A percentile compares a stretch with the other conserved stretches of the same genome.
phyloP scores from a whole-genome alignment of 2,329 filamentous ascomycete species.

The Hypoxylon sp. region DNA sequence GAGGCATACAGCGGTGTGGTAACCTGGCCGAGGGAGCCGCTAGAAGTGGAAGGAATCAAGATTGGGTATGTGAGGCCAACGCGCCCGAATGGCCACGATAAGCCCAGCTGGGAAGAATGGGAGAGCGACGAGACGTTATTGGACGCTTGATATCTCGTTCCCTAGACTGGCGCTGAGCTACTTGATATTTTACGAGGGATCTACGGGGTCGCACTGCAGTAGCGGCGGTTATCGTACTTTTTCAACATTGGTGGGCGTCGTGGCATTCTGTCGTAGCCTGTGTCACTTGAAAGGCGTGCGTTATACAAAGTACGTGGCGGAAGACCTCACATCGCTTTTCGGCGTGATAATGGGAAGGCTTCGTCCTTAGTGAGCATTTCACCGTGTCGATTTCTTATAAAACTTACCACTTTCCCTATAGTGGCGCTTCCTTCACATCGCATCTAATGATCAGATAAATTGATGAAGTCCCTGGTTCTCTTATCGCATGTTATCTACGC shows the following conservation, averaged over 20 bases:
- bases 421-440: neutral
- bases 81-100: conserved; percentile 69
- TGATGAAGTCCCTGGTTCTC: neutral
- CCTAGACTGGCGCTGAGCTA: conserved; percentile 5
- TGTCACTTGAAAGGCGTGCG: conserved; percentile 23
- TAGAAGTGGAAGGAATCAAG: conserved; percentile 61
- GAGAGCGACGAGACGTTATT: conserved; percentile 58
- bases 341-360: conserved; percentile 2
- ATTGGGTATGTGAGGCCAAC: conserved; percentile 62
- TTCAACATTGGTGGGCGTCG: conserved; percentile 36
- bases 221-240: conserved; percentile 40
- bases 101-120: conserved; percentile 69
- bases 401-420: neutral
- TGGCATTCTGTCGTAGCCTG: conserved; percentile 34
- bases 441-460: neutral
- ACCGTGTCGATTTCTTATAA: conserved; percentile 2
- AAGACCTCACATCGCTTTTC: conserved; percentile 11
- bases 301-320: conserved; percentile 26
- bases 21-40: conserved; percentile 62
- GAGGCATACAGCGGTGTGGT: conserved; percentile 58
- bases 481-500: neutral
- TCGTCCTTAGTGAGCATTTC: conserved; percentile 19
- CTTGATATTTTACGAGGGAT: conserved; percentile 24
- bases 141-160: conserved; percentile 32
- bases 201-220: conserved; percentile 43